Conservation (phyloP, 306 rosid species). For the Lathyrus aphaca region DNA sequence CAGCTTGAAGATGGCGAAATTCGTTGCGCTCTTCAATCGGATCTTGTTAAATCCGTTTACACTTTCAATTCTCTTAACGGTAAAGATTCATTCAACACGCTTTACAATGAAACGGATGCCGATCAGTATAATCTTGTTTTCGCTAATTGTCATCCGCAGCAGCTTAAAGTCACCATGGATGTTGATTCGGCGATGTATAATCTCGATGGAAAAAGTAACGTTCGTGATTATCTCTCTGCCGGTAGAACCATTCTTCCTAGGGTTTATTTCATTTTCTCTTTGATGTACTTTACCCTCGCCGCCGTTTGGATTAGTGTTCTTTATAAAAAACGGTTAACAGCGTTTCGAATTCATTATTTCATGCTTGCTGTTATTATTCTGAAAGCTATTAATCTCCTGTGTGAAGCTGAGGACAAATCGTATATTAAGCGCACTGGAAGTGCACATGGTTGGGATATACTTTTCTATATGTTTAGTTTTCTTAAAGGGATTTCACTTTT, state of each 20-base stretch:
- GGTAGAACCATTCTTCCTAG: constrained; percentile 79
- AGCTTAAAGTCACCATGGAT: constrained; percentile 62
- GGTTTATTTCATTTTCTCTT: constrained; percentile 70
- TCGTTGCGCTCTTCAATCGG: constrained; percentile 68
- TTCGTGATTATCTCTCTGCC: constrained; percentile 80
- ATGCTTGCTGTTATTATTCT: constrained; percentile 86
- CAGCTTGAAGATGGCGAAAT: constrained; percentile 71
- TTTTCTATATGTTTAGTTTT: constrained; percentile 88
- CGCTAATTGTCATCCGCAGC: constrained; percentile 64
- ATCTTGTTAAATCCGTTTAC: constrained; percentile 63
- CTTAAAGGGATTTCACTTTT: constrained; percentile 81
- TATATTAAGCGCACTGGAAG: constrained; percentile 83
- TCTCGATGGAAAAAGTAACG: constrained; percentile 64
- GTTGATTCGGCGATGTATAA: constrained; percentile 85
- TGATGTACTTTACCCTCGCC: constrained; percentile 59
- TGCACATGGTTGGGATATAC: constrained; percentile 97
- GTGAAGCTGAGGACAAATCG: constrained; percentile 91
- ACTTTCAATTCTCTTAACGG: constrained; percentile 54
- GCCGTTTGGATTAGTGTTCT: constrained; percentile 68
- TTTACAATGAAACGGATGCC: constrained; percentile 59
- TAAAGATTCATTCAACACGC: constrained; percentile 14
- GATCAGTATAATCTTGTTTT: constrained; percentile 87
- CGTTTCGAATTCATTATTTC: constrained; percentile 78
- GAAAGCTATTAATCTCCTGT: constrained; percentile 75
- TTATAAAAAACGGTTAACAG: constrained; percentile 77